Evolutionary conservation across 495 filamentous ascomycete species (phyloP).

Genomic region (Echria macrotheca): DNA sequence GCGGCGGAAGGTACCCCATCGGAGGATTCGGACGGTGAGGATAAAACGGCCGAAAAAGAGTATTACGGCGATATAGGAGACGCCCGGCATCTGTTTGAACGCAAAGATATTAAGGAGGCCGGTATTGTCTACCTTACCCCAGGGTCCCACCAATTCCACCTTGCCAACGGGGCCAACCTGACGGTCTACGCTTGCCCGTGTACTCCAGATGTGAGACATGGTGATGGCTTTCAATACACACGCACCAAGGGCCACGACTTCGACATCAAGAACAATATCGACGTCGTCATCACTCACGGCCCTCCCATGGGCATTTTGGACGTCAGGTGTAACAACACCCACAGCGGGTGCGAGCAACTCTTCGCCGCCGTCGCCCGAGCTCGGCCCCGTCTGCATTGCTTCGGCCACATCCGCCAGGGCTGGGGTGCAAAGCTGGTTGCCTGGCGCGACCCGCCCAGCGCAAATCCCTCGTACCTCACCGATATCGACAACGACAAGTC

Average conservation of each 20-base stretch:
- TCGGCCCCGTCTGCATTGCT: slow-evolving; percentile 59
- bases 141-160: slow-evolving; percentile 49
- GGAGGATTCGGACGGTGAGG: background rate
- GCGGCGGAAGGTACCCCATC: background rate
- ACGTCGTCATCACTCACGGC: slow-evolving; percentile 71
- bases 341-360: slow-evolving; percentile 53
- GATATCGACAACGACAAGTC: slow-evolving; percentile 31
- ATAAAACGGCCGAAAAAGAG: no score
- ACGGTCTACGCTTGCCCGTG: slow-evolving; percentile 67
- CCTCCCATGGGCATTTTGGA: slow-evolving; percentile 61
- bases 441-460: slow-evolving; percentile 38
- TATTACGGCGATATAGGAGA: slow-evolving; percentile 16
- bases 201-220: slow-evolving; percentile 54
- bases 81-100: slow-evolving; percentile 16
- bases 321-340: slow-evolving; percentile 21
- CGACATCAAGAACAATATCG: slow-evolving; percentile 27
- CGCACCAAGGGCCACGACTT: slow-evolving; percentile 8
- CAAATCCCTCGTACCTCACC: slow-evolving; percentile 29
- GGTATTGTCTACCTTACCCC: slow-evolving; percentile 65
- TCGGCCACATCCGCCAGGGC: slow-evolving; percentile 70
- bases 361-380: slow-evolving; percentile 50
- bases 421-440: slow-evolving; percentile 59
- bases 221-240: slow-evolving; percentile 57
- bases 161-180: slow-evolving; percentile 54
- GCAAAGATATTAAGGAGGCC: no score